A percentile compares a stretch with the other conserved stretches of the same genome.
Conservation (phyloP, 768 basidiomycete genomes). For the Galerina marginata region DNA sequence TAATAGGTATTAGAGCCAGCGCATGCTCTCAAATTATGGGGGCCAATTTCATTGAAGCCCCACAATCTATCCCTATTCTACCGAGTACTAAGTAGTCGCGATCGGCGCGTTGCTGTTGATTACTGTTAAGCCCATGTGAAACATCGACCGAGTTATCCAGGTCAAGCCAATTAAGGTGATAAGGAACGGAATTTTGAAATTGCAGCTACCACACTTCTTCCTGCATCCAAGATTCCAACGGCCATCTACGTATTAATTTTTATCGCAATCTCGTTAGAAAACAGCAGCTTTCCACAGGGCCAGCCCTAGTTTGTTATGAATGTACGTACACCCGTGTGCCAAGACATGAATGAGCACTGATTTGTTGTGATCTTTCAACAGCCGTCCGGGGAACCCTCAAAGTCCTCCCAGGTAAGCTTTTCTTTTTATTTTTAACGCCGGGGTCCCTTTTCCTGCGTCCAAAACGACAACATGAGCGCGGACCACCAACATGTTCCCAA, state of each 20-base stretch:
- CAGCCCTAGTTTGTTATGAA: conserved; percentile 4
- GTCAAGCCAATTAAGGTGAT: neutral
- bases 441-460: conserved; percentile 9
- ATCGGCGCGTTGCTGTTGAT: too few species aligned
- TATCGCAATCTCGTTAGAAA: too few species aligned
- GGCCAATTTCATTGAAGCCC: too few species aligned
- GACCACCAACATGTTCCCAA: conserved; percentile 27
- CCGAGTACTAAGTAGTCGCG: too few species aligned
- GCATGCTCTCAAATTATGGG: too few species aligned
- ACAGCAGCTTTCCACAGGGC: neutral
- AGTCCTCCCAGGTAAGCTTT: conserved; percentile 29
- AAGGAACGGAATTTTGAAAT: conserved; percentile 6
- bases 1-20: too few species aligned
- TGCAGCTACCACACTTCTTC: neutral
- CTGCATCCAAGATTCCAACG: neutral
- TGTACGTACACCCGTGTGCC: conserved; percentile 32
- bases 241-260: too few species aligned
- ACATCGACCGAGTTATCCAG: neutral
- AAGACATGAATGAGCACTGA: conserved; percentile 26
- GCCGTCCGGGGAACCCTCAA: conserved; percentile 19
- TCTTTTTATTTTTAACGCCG: conserved; percentile 23
- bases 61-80: too few species aligned
- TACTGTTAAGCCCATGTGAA: neutral
- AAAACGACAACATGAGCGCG: conserved; percentile 27
- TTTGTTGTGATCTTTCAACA: conserved; percentile 11